phyloP scores from a whole-genome alignment of 2,329 filamentous ascomycete species.

The Exophiala sideris region DNA sequence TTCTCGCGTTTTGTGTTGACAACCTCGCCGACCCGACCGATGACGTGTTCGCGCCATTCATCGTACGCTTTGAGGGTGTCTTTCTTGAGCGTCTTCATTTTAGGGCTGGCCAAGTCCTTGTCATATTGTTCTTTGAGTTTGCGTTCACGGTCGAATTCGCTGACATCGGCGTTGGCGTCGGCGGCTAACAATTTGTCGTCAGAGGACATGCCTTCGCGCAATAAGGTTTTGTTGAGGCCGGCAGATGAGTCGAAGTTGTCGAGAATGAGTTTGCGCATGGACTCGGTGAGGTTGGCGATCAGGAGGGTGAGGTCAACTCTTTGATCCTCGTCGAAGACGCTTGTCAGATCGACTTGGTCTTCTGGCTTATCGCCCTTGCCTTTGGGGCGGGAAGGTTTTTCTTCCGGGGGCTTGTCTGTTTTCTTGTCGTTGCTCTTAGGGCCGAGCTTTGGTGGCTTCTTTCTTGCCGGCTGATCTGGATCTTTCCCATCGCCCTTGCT shows the following conservation, averaged over 20 bases:
- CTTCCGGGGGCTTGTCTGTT: too few relatives aligned
- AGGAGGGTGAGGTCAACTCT: constrained; percentile 43
- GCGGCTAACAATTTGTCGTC: constrained; percentile 29
- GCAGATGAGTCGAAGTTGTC: constrained; percentile 37
- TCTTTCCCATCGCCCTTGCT: constrained; percentile 14
- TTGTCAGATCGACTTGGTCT: constrained; percentile 38
- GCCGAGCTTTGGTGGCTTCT: too few relatives aligned
- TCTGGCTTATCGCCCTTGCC: constrained; percentile 2
- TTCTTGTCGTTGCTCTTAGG: too few relatives aligned
- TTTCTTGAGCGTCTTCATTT: constrained; percentile 54
- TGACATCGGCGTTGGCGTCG: constrained; percentile 31
- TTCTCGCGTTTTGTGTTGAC: constrained; percentile 50
- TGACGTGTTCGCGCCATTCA: constrained; percentile 72
- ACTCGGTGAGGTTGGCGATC: constrained; percentile 38
- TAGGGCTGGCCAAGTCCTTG: constrained; percentile 28
- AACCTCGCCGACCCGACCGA: constrained; percentile 68
- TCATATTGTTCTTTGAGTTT: constrained; percentile 37
- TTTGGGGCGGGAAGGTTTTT: too few relatives aligned
- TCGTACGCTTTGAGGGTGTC: constrained; percentile 69
- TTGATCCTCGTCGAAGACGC: constrained; percentile 41
- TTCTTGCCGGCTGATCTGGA: too few relatives aligned
- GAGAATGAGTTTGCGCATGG: constrained; percentile 39
- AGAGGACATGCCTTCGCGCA: constrained; percentile 25
- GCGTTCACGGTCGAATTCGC: constrained; percentile 29
- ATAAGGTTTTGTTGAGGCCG: constrained; percentile 26